Conservation (phyloP, 2,329 filamentous ascomycete species). For the Aureobasidium leucospermi region DNA sequence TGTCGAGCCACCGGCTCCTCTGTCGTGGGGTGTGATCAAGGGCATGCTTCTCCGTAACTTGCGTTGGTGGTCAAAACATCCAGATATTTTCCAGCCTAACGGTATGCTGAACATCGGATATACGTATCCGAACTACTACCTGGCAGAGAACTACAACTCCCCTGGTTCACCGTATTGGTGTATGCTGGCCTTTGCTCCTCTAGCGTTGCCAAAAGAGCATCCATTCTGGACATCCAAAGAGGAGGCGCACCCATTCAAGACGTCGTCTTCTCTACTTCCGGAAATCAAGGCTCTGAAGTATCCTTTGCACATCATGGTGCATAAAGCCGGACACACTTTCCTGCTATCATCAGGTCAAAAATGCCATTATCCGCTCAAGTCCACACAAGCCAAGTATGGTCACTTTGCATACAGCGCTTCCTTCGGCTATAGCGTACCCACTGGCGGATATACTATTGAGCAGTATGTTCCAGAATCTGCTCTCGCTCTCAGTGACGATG, state of each 20-base stretch:
- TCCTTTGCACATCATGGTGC: slow-evolving; percentile 64
- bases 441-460: slow-evolving; percentile 66
- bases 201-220: slow-evolving; percentile 61
- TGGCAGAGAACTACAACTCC: slow-evolving; percentile 79
- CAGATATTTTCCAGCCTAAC: slow-evolving; percentile 65
- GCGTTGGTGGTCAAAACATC: slow-evolving; percentile 71
- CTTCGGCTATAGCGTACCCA: slow-evolving; percentile 71
- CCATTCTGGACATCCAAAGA: slow-evolving; percentile 69
- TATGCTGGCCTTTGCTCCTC: slow-evolving; percentile 67
- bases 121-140: slow-evolving; percentile 72
- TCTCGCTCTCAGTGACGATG: slow-evolving; percentile 68
- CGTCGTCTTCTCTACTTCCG: slow-evolving; percentile 46
- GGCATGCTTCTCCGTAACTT: slow-evolving; percentile 67
- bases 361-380: slow-evolving; percentile 77
- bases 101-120: slow-evolving; percentile 72
- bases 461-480: slow-evolving; percentile 70
- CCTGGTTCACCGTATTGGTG: slow-evolving; percentile 70
- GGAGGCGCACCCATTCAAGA: slow-evolving; percentile 44
- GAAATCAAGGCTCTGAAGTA: slow-evolving; percentile 56
- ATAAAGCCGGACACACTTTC: slow-evolving; percentile 65
- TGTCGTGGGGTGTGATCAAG: slow-evolving; percentile 74
- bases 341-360: slow-evolving; percentile 69
- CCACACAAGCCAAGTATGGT: slow-evolving; percentile 75
- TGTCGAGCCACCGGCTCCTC: slow-evolving; percentile 61
- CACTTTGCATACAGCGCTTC: slow-evolving; percentile 70